Base-by-base conservation (phyloP, 257 asterid genomes). In the Rauvolfia tetraphylla region DNA sequence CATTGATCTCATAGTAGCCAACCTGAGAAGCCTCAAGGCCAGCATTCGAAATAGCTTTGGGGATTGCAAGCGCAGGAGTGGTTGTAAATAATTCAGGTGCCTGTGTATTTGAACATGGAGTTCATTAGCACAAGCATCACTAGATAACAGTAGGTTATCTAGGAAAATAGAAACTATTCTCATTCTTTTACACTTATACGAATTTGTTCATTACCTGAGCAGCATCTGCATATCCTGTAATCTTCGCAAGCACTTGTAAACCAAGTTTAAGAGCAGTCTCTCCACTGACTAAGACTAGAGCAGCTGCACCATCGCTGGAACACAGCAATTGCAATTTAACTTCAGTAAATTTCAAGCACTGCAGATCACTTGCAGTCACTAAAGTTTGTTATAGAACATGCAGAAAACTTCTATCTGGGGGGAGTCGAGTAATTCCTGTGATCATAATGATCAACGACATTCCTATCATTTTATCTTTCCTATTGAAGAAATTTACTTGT, bases 291-390 rank as follows among this genome's bases (percentile, higher is more conserved):
- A 95, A 88, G 81, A 95, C 96, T 79, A 95, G 85, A 76, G 99
- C 99, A 3, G 99, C 99, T 72, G 98, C 98, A 73, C 99, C 99
- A 80, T 95, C 99, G 57, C 99, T 95, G 96, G 68, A 79, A 74
- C 36, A 73, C 74, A 73, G 70, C 71, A 62, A 82, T 70, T 74
- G 79, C 58, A 63, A 29, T 74, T 44, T 84, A 63, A 57, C 20
- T 15, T 44, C 20, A 51, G 12, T 54, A 23, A 78, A 27, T 75
- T 18, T 31, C 67, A 57, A 25, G 31, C 23, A 59, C 58, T 57
- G 3, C 39, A 22, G 20, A 36, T 75, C 29, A 73, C 69, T 63
- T 71, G 17, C 54, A 58, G 53, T 59, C 66, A 6, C 23, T 25
- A 34, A 56, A 61, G 51, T 75, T 74, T 72, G n/a, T 62, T 12